phyloP scores from a whole-genome alignment of 177 flowering plant genomes.

The Vitis hybrid region DNA sequence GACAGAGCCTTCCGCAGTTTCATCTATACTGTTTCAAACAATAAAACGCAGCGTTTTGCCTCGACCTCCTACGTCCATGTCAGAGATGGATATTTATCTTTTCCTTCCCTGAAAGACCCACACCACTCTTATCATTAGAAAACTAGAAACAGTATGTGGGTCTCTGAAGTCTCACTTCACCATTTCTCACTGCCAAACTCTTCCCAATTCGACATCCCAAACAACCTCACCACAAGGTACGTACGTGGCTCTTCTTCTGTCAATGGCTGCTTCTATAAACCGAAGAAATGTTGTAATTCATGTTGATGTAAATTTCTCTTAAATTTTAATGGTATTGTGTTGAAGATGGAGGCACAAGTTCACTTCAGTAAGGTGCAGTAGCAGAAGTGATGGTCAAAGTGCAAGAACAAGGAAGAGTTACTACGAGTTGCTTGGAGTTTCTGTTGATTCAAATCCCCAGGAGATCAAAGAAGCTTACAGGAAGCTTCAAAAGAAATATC shows the following conservation, averaged over 20 bases:
- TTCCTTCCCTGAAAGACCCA: too few relatives aligned
- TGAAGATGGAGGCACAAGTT: constrained; percentile 15
- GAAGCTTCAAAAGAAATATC: constrained; percentile 66
- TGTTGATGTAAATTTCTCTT: neutral
- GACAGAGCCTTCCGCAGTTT: too few relatives aligned
- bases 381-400: constrained; percentile 9
- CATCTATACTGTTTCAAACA: too few relatives aligned
- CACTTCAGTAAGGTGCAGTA: constrained; percentile 30
- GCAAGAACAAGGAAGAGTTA: constrained; percentile 31
- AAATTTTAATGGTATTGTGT: neutral
- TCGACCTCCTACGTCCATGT: too few relatives aligned
- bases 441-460: constrained; percentile 37
- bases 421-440: constrained; percentile 66
- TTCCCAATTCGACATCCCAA: constrained; percentile 10
- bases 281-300: neutral
- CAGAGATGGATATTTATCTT: too few relatives aligned
- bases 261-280: too few relatives aligned
- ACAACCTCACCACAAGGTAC: constrained; percentile 33
- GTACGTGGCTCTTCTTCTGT: neutral
- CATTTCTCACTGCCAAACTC: constrained; percentile 17
- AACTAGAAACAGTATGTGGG: constrained; percentile 12
- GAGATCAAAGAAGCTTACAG: constrained; percentile 71
- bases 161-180: constrained; percentile 12
- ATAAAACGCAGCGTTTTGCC: too few relatives aligned
- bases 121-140: too few relatives aligned